phyloP scores from a whole-genome alignment of 1,284 basidiomycete species.

The Takashimella koratensis region DNA sequence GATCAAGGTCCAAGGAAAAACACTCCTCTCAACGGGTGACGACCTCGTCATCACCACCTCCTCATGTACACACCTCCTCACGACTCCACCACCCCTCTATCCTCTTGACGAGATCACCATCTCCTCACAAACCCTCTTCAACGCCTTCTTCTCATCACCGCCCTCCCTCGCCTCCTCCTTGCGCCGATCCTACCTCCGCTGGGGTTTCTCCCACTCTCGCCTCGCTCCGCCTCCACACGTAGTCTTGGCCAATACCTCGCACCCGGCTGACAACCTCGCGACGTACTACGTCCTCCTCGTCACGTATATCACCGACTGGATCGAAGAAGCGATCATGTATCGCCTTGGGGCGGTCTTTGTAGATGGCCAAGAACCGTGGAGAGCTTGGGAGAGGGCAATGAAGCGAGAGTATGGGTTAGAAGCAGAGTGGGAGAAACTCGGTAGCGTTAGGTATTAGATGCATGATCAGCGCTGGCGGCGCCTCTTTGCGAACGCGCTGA shows the following conservation, averaged over 20 bases:
- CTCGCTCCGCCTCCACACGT: slow-evolving; percentile 18
- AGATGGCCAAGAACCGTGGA: slow-evolving; percentile 56
- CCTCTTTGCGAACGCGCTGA: slow-evolving; percentile 57
- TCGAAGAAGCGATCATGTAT: slow-evolving; percentile 51
- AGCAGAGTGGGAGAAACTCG: not conserved
- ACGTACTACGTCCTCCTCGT: slow-evolving; percentile 24
- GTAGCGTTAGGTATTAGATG: slow-evolving; percentile 18
- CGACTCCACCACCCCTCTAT: slow-evolving; percentile 51
- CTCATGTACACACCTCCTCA: slow-evolving; percentile 55
- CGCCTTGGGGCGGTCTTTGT: slow-evolving; percentile 51
- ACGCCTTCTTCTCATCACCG: slow-evolving; percentile 46
- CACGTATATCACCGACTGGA: slow-evolving; percentile 38
- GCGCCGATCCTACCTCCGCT: slow-evolving; percentile 14
- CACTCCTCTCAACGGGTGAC: slow-evolving; percentile 55
- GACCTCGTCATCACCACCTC: slow-evolving; percentile 57
- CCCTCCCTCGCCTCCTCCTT: slow-evolving; percentile 12
- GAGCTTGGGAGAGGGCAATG: slow-evolving; percentile 48
- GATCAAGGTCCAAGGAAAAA: slow-evolving; percentile 24
- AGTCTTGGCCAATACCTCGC: not conserved
- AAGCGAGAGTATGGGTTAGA: not conserved
- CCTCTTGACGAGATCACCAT: slow-evolving; percentile 43
- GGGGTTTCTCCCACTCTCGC: slow-evolving; percentile 15
- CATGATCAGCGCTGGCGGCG: too few species aligned
- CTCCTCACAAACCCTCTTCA: slow-evolving; percentile 46
- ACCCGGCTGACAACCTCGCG: not conserved